These are phyloP conservation scores for Malassezia nana DNA, from an alignment of 1,284 basidiomycete genomes.

Conservation along the genomic window DNA sequence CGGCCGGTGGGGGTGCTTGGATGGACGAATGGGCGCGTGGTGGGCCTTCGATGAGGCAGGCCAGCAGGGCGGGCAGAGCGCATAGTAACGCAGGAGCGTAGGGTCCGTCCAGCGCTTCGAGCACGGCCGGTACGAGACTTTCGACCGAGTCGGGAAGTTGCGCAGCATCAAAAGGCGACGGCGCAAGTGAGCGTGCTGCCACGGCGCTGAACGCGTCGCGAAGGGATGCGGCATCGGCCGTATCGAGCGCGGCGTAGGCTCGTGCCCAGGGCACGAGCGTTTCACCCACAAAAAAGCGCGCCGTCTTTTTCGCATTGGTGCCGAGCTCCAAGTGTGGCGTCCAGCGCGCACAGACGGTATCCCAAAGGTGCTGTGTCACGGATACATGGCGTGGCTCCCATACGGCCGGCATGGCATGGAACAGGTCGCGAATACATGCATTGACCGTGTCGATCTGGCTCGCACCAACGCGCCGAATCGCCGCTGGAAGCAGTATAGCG, in stretches of 20 bases:
- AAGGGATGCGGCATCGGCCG: not conserved
- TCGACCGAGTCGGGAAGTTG: slow-evolving; percentile 1
- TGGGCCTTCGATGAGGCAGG: not conserved
- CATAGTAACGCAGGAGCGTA: slow-evolving; percentile 1
- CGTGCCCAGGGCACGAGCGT: slow-evolving; percentile 16
- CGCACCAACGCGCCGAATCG: slow-evolving; percentile 20
- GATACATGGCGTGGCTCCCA: not conserved
- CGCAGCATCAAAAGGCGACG: not conserved
- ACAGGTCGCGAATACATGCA: slow-evolving; percentile 24
- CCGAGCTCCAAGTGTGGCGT: slow-evolving; percentile 24
- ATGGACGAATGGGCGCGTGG: not conserved
- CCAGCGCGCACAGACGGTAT: slow-evolving; percentile 20
- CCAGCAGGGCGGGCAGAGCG: slow-evolving; percentile 4
- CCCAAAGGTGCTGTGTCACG: slow-evolving; percentile 8
- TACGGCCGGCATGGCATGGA: slow-evolving; percentile 16
- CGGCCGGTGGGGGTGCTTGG: not conserved
- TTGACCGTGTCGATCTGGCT: slow-evolving; percentile 29
- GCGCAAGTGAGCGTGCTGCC: slow-evolving; percentile 21
- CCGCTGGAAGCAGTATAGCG: not conserved
- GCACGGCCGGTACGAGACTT: not conserved
- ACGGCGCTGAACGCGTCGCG: slow-evolving; percentile 16
- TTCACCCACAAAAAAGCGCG: slow-evolving; percentile 22
- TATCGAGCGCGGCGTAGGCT: slow-evolving; percentile 9
- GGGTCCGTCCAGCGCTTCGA: slow-evolving; percentile 10
- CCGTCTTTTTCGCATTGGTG: slow-evolving; percentile 28